These are phyloP conservation scores for Actinomortierella wolfii DNA, from an alignment of 371 early-diverging fungal genomes.

Conservation along the genomic window DNA sequence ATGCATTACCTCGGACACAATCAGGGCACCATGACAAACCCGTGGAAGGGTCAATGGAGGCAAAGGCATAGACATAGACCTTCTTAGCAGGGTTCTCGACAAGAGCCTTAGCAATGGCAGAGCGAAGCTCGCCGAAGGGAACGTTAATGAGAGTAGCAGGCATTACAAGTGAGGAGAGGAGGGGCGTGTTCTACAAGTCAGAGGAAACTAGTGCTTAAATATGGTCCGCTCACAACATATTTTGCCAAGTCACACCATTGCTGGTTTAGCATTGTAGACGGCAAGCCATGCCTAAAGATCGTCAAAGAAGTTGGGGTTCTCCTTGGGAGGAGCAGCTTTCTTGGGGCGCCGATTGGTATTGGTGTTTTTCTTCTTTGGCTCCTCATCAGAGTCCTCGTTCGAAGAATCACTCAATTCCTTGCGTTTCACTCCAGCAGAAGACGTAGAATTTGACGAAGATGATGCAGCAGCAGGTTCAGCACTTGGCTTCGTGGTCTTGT, in stretches of 20 bases:
- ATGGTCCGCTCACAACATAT: no score
- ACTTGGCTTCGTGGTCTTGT: constrained; percentile 17
- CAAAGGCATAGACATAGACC: constrained; percentile 34
- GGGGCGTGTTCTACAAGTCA: background rate
- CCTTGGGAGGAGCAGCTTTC: constrained; percentile 24
- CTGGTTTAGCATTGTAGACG: background rate
- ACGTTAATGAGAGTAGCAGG: constrained; percentile 35
- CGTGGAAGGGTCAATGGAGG: constrained; percentile 44
- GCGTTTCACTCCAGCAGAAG: constrained; percentile 1
- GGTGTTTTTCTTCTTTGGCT: constrained; percentile 23
- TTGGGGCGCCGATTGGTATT: constrained; percentile 28
- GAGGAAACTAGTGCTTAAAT: no score
- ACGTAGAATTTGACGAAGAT: background rate
- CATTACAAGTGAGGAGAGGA: constrained; percentile 13
- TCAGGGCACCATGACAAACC: constrained; percentile 68
- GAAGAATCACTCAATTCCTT: constrained; percentile 33
- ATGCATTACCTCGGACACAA: constrained; percentile 47
- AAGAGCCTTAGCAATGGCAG: constrained; percentile 9
- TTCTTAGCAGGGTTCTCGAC: constrained; percentile 30
- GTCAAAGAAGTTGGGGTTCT: constrained; percentile 36
- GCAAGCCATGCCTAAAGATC: constrained; percentile 16
- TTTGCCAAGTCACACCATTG: no score
- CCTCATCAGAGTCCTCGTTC: constrained; percentile 22
- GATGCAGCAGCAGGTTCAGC: background rate
- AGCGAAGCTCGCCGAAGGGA: background rate